Evolutionary conservation across 768 basidiomycete species (phyloP), one percentile per base, ranked within the genome.

Genomic region (Jaapia argillacea): DNA sequence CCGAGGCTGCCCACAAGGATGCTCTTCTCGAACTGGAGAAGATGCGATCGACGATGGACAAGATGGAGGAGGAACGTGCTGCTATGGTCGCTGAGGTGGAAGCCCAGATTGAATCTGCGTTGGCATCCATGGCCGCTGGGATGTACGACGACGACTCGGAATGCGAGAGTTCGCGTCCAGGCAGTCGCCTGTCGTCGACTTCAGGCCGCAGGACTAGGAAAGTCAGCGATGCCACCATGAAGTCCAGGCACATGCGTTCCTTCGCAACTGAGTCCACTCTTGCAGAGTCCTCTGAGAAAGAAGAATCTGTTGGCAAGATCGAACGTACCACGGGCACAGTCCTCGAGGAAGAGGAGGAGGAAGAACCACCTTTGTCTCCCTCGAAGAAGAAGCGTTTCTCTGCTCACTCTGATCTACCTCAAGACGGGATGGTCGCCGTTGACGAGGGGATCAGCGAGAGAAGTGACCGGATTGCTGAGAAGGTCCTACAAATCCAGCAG

Each of bases 61-160:
- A 64, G 55, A 89, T 91, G 87, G 88, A 91, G 58, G 66, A 77
- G 54, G 89, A 85, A 63, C 85, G 88, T 48, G 77, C 81, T 42
- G 83, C 82, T 54, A 87, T 89, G 88, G 81, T 91, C 33, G 86
- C 85, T n/a, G 88, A 91, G 63, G 87, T 91, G 20, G 88, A 91
- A 57, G 85, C 84, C 22, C 88, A 91, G 65, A 91, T 91, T 53
- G 88, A 90, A 60, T 74, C 83, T 45, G 88, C 89, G 1, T 69
- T 91, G 40, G 81, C 77, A 22, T 84, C 84, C 21, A 89, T 91
- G 86, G 79, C 81, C 21, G 81, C 88, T 46, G 84, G 81, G 50
- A 69, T 84, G 42, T 84, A 84, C 45, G 71, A 71, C 35, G 74
- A 74, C 49, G 37, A 38, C 43, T 86, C 83, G 14, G 86, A 89